Evolutionary conservation across 768 basidiomycete genomes (phyloP), one percentile per base, ranked within the genome.

Genomic region (Pulveroboletus sp.): DNA sequence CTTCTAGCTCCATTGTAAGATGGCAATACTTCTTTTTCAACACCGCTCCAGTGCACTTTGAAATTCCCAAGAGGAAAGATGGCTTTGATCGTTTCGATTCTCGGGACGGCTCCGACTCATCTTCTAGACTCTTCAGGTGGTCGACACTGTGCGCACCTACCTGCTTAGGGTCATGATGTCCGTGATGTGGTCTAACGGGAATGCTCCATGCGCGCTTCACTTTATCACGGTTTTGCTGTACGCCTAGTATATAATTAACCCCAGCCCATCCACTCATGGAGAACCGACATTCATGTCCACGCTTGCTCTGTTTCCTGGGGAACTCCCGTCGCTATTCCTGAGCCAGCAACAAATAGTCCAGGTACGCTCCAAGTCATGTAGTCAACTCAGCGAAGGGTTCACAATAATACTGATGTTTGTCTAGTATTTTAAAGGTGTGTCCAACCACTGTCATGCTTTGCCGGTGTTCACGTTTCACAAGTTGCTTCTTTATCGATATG

Each of bases 401-500:
- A 27, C n/a, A n/a, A n/a, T n/a, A n/a, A n/a, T n/a, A n/a, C 45
- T 50, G 27, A 49, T 11, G 10, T 20, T 50, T 23, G 26, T 17
- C 17, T 2, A 37, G 49, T 50, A 50, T 24, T 50, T 26, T 29
- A 49, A 36, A 50, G 49, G 49, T 49, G 23, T 49, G 44, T 7
- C 7, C 12, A 2, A 47, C 22, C 12, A 23, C 9, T 16, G 2
- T 17, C n/a, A n/a, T 30, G 5, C 3, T 10, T 5, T 19, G 30
- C 17, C n/a, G n/a, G n/a, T n/a, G n/a, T 9, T 12, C 4, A 19
- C 19, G 10, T 7, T 1, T 16, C 17, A 10, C 51, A 53, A 53
- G 53, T 54, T 17, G 41, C 51, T 6, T 42, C 52, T 26, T 30
- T 54, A 30, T 54, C 53, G 2, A 48, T 54, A 43, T 54, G 53